Evolutionary conservation across 495 filamentous ascomycete genomes (phyloP).

Genomic region (Darksidea phi): DNA sequence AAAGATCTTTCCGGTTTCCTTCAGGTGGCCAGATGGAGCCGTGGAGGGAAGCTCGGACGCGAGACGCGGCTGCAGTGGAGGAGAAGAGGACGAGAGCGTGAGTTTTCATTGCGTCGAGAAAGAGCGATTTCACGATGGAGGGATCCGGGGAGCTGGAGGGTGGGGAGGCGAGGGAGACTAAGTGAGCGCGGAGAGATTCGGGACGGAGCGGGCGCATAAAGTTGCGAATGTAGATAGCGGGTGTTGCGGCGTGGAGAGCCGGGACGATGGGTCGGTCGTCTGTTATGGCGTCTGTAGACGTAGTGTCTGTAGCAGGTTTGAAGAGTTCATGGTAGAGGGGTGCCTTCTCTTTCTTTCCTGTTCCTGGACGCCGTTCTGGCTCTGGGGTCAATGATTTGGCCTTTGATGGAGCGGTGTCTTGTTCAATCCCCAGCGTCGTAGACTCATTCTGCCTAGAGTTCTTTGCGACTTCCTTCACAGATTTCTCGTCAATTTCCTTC

Average conservation of each 20-base stretch:
- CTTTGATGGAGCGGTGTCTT: no score
- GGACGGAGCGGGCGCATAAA: conserved; percentile 84
- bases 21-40: conserved; percentile 82
- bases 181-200: conserved; percentile 60
- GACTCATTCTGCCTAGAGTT: no score
- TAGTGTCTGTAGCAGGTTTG: conserved; percentile 1
- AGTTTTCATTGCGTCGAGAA: conserved; percentile 79
- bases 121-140: conserved; percentile 63
- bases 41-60: conserved; percentile 77
- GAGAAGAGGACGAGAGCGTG: conserved; percentile 79
- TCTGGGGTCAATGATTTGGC: neutral
- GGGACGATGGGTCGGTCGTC: conserved; percentile 58
- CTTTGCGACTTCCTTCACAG: neutral
- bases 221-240: conserved; percentile 85
- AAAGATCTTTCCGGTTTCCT: conserved; percentile 76
- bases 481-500: conserved; percentile 11
- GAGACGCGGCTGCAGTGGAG: conserved; percentile 66
- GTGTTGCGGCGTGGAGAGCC: conserved; percentile 77
- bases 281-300: neutral
- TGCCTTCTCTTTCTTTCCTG: conserved; percentile 23
- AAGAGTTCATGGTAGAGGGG: conserved; percentile 28
- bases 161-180: conserved; percentile 64
- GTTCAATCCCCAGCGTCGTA: no score
- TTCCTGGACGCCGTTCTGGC: neutral
- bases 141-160: conserved; percentile 50